Evolutionary conservation across 352 stramenopile genomes (phyloP).

Genomic region (Globisporangium uncinulatum): DNA sequence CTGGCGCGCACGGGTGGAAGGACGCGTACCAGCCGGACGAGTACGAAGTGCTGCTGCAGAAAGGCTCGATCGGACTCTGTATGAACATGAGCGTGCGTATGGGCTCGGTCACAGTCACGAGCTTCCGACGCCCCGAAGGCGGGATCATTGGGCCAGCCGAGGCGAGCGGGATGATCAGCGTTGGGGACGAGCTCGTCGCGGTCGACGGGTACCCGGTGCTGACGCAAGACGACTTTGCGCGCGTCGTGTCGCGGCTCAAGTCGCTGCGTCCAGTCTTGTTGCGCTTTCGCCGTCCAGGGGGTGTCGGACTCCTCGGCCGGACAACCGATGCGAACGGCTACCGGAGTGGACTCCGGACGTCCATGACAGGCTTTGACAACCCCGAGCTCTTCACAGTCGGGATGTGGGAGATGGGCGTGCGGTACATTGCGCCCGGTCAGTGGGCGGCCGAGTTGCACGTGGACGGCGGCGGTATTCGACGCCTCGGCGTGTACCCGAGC

Average conservation of each 20-base stretch:
- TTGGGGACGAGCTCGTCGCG: conserved; percentile 73
- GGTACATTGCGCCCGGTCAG: conserved; percentile 64
- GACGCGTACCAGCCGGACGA: conserved; percentile 60
- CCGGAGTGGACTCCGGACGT: conserved; percentile 55
- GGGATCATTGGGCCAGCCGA: conserved; percentile 75
- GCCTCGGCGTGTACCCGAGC: conserved; percentile 56
- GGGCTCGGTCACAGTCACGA: conserved; percentile 76
- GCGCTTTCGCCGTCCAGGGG: conserved; percentile 64
- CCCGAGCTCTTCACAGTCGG: conserved; percentile 64
- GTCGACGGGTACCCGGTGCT: conserved; percentile 79
- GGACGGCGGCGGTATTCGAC: conserved; percentile 73
- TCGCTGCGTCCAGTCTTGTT: conserved; percentile 70
- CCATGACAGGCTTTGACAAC: conserved; percentile 64
- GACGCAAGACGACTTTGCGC: conserved; percentile 75
- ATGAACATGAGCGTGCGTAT: conserved; percentile 89
- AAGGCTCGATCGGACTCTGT: conserved; percentile 80
- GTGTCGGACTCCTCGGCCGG: conserved; percentile 31
- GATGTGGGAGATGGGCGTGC: conserved; percentile 83
- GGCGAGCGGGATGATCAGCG: conserved; percentile 70
- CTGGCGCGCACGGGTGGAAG: conserved; percentile 57
- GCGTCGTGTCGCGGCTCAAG: conserved; percentile 78
- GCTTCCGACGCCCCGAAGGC: conserved; percentile 71
- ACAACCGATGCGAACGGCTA: conserved; percentile 43
- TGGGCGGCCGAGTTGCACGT: conserved; percentile 83
- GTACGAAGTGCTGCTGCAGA: conserved; percentile 85